Conservation (phyloP, 179 eudicot species). For the Pouteria campechiana region DNA sequence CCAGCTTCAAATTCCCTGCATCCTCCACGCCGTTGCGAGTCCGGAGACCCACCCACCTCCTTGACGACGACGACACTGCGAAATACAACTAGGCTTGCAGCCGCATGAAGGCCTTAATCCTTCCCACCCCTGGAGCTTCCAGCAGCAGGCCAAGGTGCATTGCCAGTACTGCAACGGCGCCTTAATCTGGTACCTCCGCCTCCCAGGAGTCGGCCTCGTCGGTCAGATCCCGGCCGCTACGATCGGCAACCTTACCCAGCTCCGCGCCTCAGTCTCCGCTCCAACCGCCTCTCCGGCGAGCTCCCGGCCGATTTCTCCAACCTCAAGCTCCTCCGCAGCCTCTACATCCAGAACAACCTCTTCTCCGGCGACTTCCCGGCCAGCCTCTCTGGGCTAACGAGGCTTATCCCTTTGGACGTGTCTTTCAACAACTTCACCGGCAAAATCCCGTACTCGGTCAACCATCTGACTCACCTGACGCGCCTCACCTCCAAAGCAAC, state of each 20-base stretch:
- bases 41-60: too few species aligned
- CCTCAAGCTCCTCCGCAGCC: conserved; percentile 13
- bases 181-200: conserved; percentile 25
- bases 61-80: too few species aligned
- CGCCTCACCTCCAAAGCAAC: conserved; percentile 28
- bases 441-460: conserved; percentile 19
- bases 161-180: conserved; percentile 13
- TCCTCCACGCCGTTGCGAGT: too few species aligned
- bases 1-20: too few species aligned
- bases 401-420: conserved; percentile 20
- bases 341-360: conserved; percentile 31
- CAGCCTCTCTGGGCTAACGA: conserved; percentile 12
- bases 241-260: conserved; percentile 26
- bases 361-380: conserved; percentile 35
- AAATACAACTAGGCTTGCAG: too few species aligned
- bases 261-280: conserved; percentile 41
- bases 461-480: conserved; percentile 18
- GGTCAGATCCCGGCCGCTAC: conserved; percentile 28
- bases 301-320: conserved; percentile 29
- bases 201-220: conserved; percentile 37
- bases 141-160: too few species aligned
- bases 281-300: conserved; percentile 28
- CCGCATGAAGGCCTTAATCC: too few species aligned
- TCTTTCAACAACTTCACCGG: conserved; percentile 39
- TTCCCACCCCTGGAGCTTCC: too few species aligned